phyloP scores from a whole-genome alignment of 73 alveolate genomes.

The Tetrahymena thermophila region DNA sequence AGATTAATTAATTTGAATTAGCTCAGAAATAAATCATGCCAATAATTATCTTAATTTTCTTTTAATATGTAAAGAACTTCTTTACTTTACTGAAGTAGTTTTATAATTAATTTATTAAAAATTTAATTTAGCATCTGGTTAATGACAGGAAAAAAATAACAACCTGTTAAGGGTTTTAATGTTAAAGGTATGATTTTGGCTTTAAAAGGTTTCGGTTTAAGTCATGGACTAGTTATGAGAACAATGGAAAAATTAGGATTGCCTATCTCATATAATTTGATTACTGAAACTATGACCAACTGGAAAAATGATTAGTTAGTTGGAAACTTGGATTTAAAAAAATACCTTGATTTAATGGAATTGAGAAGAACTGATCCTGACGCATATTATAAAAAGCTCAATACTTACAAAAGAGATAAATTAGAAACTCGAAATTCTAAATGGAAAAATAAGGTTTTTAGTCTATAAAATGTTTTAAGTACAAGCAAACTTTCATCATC shows the following conservation, averaged over 20 bases:
- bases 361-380: not conserved
- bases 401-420: not conserved
- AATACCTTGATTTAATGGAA: not conserved
- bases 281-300: not conserved
- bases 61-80: too few relatives aligned
- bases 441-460: not conserved
- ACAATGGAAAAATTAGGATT: not conserved
- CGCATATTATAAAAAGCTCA: not conserved
- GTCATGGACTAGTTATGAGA: not conserved
- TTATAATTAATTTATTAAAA: too few relatives aligned
- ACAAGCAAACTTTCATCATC: not conserved
- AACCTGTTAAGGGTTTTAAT: not conserved
- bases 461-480: not conserved
- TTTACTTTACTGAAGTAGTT: too few relatives aligned
- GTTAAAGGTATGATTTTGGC: not conserved
- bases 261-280: not conserved
- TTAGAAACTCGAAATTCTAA: not conserved
- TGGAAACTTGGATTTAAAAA: not conserved
- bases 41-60: too few relatives aligned
- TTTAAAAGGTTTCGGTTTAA: not conserved
- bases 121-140: not conserved
- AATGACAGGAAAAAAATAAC: not conserved
- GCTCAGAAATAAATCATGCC: too few relatives aligned
- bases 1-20: too few relatives aligned
- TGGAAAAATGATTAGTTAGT: not conserved